Base-by-base conservation (phyloP, 2,329 filamentous ascomycete genomes). In the Colletotrichum coccodes region DNA sequence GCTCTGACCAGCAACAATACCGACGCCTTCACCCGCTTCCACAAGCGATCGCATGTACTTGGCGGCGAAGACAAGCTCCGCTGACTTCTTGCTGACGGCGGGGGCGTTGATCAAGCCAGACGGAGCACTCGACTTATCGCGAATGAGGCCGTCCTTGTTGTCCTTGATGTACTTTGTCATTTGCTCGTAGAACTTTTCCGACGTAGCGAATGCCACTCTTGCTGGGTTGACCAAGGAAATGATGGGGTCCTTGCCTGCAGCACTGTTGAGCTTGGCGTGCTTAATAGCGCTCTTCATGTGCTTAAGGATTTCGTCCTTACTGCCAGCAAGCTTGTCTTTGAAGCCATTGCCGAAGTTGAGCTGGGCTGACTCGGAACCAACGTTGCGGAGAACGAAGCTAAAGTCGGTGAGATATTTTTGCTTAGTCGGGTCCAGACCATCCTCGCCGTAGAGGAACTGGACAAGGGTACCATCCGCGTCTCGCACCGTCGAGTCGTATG, bases 381-480 rank as follows among this genome's bases (percentile, higher is more conserved):
- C 89, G 78, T 99, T 99, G 77, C 94, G 88, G 3, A 96, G 90
- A 36, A 97, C 85, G 82, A 99, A 99, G 72, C 92, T 91, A 80
- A 98, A 98, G 77, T 98, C 91, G 44, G 87, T 90, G 28, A 99
- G 85, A 78, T 98, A 97, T 76, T 94, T 96, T 74, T 97, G 94
- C 80, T 98, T 98, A 3, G 94, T 94, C 58, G 97, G 92, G 78
- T 99, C 96, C 23, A 98, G 86, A 38, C 95, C 96, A 76, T 99
- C 96, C 79, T 99, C 96, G 69, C 96, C 96, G 77, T 98, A 99
- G 36, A 99, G 81, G 80, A 99, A 98, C 77, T 99, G 96, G 3
- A 99, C 88, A 75, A 99, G 88, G 3, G 92, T 94, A 28, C 97
- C 97, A 78, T 99, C 97, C 0, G 95, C 91, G 75, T 99, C 95